These are phyloP conservation scores for Allium cepa DNA, from an alignment of 106 monocot genomes.

Conservation along the genomic window DNA sequence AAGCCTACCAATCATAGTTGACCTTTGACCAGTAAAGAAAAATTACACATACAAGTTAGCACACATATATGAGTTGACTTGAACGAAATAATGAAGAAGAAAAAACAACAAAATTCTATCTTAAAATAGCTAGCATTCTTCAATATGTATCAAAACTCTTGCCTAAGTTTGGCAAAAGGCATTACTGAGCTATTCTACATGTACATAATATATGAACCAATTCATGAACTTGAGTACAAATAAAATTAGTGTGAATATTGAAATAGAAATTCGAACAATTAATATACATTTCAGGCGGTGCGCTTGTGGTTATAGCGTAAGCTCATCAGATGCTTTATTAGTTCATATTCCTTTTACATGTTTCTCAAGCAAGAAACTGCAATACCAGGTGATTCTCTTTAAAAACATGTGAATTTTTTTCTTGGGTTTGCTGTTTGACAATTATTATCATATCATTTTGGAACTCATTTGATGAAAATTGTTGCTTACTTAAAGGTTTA, in stretches of 20 bases:
- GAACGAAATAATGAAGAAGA: not conserved
- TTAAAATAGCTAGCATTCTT: not conserved
- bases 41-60: too few species aligned
- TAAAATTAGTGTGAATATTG: not conserved
- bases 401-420: too few species aligned
- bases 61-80: not conserved
- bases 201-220: too few species aligned
- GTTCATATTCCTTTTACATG: not conserved
- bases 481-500: conserved; percentile 3
- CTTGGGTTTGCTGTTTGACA: conserved; percentile 11
- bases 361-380: too few species aligned
- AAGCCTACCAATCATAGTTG: too few species aligned
- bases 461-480: not conserved
- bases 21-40: too few species aligned
- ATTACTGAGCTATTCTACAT: not conserved
- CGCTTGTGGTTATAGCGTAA: not conserved
- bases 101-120: not conserved
- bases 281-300: not conserved
- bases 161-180: conserved; percentile 8
- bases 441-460: not conserved
- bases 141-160: not conserved
- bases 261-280: not conserved
- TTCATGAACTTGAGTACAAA: too few species aligned
- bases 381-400: too few species aligned
- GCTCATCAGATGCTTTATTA: not conserved